Evolutionary conservation across 2,329 filamentous ascomycete species (phyloP).

Genomic region (Calonectria honghensis): DNA sequence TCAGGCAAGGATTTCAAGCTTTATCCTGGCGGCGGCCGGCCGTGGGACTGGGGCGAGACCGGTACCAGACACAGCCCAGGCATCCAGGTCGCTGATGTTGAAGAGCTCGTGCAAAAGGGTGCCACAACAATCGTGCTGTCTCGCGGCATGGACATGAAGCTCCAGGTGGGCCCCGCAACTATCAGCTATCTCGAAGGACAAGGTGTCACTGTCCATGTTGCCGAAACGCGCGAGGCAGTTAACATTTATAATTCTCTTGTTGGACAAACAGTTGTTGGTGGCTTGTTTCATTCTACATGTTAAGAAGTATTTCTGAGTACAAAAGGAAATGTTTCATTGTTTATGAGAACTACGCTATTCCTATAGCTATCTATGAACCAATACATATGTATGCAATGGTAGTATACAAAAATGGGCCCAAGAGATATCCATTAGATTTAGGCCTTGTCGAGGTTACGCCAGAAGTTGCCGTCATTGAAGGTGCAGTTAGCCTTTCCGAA

Average conservation of each 20-base stretch:
- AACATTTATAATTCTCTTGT: conserved; percentile 33
- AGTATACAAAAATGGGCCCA: too few species aligned
- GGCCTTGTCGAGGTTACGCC: too few species aligned
- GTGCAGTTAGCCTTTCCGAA: too few species aligned
- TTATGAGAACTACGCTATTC: too few species aligned
- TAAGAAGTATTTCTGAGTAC: neutral
- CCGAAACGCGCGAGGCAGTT: conserved; percentile 34
- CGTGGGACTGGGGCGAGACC: conserved; percentile 41
- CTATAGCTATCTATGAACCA: too few species aligned
- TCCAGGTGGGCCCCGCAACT: conserved; percentile 23
- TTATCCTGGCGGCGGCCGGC: conserved; percentile 36
- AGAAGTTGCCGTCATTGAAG: too few species aligned
- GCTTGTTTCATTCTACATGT: conserved; percentile 36
- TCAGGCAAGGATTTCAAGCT: conserved; percentile 41
- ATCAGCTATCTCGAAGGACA: conserved; percentile 35
- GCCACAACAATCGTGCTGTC: conserved; percentile 38
- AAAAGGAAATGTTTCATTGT: too few species aligned
- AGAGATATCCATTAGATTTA: too few species aligned
- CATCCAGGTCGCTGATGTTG: conserved; percentile 35
- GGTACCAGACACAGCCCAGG: conserved; percentile 35
- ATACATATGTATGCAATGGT: too few species aligned
- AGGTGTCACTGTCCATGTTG: conserved; percentile 27
- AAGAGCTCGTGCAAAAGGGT: conserved; percentile 35
- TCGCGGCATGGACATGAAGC: conserved; percentile 38
- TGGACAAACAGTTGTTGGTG: conserved; percentile 22